phyloP scores from a whole-genome alignment of 305 asterid species.

The Fraxinus xanthoxyloides region DNA sequence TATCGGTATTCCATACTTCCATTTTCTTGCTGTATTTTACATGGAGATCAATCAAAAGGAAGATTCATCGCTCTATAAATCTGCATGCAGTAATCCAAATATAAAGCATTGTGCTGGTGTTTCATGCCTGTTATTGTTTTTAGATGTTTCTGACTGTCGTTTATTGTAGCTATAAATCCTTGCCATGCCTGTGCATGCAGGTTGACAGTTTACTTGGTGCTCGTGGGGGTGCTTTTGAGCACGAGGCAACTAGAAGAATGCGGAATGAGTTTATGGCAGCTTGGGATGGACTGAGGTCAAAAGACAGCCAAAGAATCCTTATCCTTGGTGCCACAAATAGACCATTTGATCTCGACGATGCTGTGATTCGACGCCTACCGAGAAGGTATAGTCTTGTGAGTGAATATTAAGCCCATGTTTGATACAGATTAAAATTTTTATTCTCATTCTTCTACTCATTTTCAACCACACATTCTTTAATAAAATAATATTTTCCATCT shows the following conservation, averaged over 20 bases:
- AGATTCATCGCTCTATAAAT: not conserved
- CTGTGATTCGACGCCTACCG: conserved; percentile 97
- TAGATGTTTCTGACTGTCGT: not conserved
- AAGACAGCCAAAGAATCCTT: conserved; percentile 89
- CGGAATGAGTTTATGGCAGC: conserved; percentile 99
- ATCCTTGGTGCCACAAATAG: conserved; percentile 98
- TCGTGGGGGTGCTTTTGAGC: conserved; percentile 94
- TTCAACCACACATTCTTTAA: too few relatives aligned
- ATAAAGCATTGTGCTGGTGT: not conserved
- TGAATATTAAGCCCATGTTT: too few relatives aligned
- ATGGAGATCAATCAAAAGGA: not conserved
- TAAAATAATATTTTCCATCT: too few relatives aligned
- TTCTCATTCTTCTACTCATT: too few relatives aligned
- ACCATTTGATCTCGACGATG: conserved; percentile 99
- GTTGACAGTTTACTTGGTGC: conserved; percentile 99
- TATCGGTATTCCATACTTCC: not conserved
- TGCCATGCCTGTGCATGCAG: conserved; percentile 41
- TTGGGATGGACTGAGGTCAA: conserved; percentile 98
- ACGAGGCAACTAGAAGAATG: conserved; percentile 99
- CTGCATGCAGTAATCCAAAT: not conserved
- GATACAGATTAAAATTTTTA: too few relatives aligned
- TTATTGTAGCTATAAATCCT: not conserved
- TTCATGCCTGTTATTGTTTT: not conserved
- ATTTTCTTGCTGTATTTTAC: not conserved
- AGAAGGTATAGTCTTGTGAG: conserved; percentile 55